A percentile compares a stretch with the other conserved stretches of the same genome.
Conservation (phyloP, 352 stramenopile species). For the Phytophthora tubulina region DNA sequence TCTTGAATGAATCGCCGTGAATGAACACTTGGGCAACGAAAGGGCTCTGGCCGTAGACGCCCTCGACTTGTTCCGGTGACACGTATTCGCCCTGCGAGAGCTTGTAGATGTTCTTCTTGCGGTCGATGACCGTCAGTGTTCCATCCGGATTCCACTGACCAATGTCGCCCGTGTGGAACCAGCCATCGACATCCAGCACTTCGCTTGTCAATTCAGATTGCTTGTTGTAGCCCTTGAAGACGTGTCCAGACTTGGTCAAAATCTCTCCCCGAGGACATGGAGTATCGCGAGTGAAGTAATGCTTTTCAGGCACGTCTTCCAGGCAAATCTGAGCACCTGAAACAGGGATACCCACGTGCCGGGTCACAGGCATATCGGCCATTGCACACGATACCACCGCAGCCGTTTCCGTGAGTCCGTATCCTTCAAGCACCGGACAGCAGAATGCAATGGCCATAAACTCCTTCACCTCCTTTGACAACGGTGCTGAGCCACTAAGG, state of each 20-base stretch:
- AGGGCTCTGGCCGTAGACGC: slow-evolving; percentile 87
- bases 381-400: slow-evolving; percentile 81
- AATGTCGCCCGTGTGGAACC: slow-evolving; percentile 96
- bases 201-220: slow-evolving; percentile 88
- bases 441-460: slow-evolving; percentile 94
- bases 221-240: slow-evolving; percentile 94
- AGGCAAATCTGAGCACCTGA: slow-evolving; percentile 90
- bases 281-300: slow-evolving; percentile 84
- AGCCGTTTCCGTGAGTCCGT: slow-evolving; percentile 95
- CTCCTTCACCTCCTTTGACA: slow-evolving; percentile 92
- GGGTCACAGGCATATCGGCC: slow-evolving; percentile 50
- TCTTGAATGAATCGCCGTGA: slow-evolving; percentile 94
- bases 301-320: slow-evolving; percentile 95
- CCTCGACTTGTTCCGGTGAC: slow-evolving; percentile 95
- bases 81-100: slow-evolving; percentile 95
- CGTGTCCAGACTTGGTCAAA: slow-evolving; percentile 62
- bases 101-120: slow-evolving; percentile 95
- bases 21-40: slow-evolving; percentile 95
- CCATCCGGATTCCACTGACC: slow-evolving; percentile 93
- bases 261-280: slow-evolving; percentile 53
- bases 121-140: slow-evolving; percentile 87
- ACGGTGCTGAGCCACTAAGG: slow-evolving; percentile 92
- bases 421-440: slow-evolving; percentile 92
- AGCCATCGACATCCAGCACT: slow-evolving; percentile 90
- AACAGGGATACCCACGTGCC: slow-evolving; percentile 92